A percentile compares a stretch with the other conserved stretches of the same genome.
Evolutionary conservation across 352 stramenopile species (phyloP).

Genomic region (Globisporangium canariense): DNA sequence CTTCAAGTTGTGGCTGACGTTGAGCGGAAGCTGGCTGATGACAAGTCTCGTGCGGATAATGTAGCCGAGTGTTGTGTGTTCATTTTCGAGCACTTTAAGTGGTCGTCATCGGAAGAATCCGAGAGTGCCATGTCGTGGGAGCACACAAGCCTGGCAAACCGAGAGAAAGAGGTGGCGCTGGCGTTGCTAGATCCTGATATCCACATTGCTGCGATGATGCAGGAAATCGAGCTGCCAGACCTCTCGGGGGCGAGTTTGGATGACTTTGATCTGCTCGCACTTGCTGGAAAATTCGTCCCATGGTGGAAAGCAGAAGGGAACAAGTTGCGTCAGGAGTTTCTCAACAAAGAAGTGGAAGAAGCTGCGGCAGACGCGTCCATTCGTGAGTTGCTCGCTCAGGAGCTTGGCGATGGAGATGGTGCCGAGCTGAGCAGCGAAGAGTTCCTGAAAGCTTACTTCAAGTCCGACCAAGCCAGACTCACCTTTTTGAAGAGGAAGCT

Average conservation of each 20-base stretch:
- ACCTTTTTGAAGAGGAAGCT: slow-evolving; percentile 55
- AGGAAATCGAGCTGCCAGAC: slow-evolving; percentile 58
- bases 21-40: slow-evolving; percentile 31
- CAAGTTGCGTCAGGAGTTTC: slow-evolving; percentile 45
- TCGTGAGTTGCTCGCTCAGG: slow-evolving; percentile 30
- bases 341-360: slow-evolving; percentile 45
- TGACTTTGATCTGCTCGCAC: slow-evolving; percentile 39
- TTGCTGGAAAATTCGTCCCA: slow-evolving; percentile 45
- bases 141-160: slow-evolving; percentile 29
- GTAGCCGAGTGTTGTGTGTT: slow-evolving; percentile 22
- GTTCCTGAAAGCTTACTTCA: slow-evolving; percentile 52
- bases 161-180: slow-evolving; percentile 47
- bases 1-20: slow-evolving; percentile 25
- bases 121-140: slow-evolving; percentile 42
- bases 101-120: slow-evolving; percentile 21
- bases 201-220: slow-evolving; percentile 54
- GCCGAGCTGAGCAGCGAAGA: slow-evolving; percentile 17
- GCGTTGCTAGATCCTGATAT: slow-evolving; percentile 53
- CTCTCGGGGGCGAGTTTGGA: slow-evolving; percentile 33
- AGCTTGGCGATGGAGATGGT: slow-evolving; percentile 14
- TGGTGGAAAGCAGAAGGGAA: slow-evolving; percentile 57
- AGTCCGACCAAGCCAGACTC: slow-evolving; percentile 30
- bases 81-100: slow-evolving; percentile 54
- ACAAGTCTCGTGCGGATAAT: not conserved
- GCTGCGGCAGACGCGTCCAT: slow-evolving; percentile 36